Evolutionary conservation across 371 early-diverging fungal genomes (phyloP), one percentile per base, ranked within the genome.

Genomic region (Basidiobolus meristosporus): DNA sequence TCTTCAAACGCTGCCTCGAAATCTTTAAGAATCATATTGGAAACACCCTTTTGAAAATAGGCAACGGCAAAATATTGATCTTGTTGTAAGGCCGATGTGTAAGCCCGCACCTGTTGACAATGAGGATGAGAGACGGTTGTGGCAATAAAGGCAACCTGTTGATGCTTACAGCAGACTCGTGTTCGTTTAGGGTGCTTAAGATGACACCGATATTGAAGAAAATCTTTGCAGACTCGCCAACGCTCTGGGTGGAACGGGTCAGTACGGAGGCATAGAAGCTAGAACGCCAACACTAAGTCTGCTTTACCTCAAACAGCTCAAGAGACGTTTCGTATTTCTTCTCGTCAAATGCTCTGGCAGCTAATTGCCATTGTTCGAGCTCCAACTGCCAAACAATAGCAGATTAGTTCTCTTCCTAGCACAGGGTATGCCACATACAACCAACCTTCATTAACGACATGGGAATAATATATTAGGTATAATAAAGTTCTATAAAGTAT

Each of bases 131-230:
- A n/a, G n/a, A n/a, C n/a, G 29, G 14, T 36, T 5, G 16, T 14
- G 4, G 22, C 15, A 4, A 15, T 7, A 11, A 2, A n/a, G 3
- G 17, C 5, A 15, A 11, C 4, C 9, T 35, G 3, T n/a, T 7
- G 16, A 17, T 40, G 52, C 70, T 70, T 78, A 84, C 90, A 44
- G 92, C 90, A 43, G 68, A 72, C 23, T 78, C 69, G 54, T 80
- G 69, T 49, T 85, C 70, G 19, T 73, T 73, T 32, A 78, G 50
- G 16, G 75, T 70, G 9, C 79, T 66, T 37, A 74, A 72, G 37
- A 82, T 74, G 40, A 86, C 66, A 7, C 85, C 93, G 52, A 92
- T 82, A 55, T 93, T 93, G 57, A 89, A 93, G 60, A 88, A 82
- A 44, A 92, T 86, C 59, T 90, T 90, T 26, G 92, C 77, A 21